Evolutionary conservation across 768 basidiomycete species (phyloP).

Genomic region (Podaxis rugospora): DNA sequence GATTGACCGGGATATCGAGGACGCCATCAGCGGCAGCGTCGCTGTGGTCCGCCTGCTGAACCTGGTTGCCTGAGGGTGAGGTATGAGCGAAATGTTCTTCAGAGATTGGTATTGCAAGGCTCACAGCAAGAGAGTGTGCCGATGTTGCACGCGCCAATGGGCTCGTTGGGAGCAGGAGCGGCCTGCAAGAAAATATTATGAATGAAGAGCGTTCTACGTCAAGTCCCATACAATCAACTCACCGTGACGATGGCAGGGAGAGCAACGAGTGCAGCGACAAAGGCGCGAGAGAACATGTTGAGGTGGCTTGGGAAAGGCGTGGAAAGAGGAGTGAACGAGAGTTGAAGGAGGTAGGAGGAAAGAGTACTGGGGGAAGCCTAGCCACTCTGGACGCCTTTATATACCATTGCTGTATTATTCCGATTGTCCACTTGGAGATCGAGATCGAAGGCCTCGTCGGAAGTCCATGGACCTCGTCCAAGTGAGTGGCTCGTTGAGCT

Average conservation of each 20-base stretch:
- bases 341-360: not conserved
- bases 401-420: not conserved
- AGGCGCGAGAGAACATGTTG: slow-evolving; percentile 16
- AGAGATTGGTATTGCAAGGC: not conserved
- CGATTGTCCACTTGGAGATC: not conserved
- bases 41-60: too few relatives aligned
- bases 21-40: not conserved
- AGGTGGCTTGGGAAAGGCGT: not conserved
- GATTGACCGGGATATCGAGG: not conserved
- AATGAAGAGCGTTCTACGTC: not conserved
- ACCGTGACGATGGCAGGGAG: slow-evolving; percentile 4
- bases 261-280: slow-evolving; percentile 8
- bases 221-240: not conserved
- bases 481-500: not conserved
- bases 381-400: not conserved
- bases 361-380: not conserved
- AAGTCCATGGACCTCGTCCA: not conserved
- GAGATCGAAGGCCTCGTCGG: not conserved
- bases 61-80: not conserved
- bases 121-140: slow-evolving; percentile 5
- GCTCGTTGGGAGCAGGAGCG: not conserved
- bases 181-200: not conserved
- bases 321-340: not conserved
- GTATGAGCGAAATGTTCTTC: not conserved
- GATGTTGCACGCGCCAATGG: not conserved